Evolutionary conservation across 2,329 filamentous ascomycete species (phyloP).

Genomic region (Emergomyces orientalis): DNA sequence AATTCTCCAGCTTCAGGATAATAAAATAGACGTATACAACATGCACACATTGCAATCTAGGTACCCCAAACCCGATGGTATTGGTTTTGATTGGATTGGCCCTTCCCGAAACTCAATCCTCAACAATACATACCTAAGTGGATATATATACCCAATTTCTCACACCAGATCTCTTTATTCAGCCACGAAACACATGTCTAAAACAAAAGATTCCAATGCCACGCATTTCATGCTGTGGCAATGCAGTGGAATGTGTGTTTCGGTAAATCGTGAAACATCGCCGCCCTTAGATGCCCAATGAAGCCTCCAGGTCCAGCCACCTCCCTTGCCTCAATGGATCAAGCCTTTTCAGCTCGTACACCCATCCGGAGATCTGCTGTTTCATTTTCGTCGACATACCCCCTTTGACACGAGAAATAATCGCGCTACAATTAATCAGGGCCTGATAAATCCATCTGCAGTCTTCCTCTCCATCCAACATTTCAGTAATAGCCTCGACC

Average conservation of each 20-base stretch:
- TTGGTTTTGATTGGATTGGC: background rate
- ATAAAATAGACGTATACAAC: background rate
- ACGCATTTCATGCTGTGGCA: background rate
- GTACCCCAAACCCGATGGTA: background rate
- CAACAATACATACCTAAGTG: background rate
- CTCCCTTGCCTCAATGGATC: conserved; percentile 66
- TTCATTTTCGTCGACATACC: conserved; percentile 36
- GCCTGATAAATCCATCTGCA: conserved; percentile 88
- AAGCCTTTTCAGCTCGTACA: conserved; percentile 56
- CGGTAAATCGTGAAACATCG: conserved; percentile 7
- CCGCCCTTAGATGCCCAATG: conserved; percentile 20
- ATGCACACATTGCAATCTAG: background rate
- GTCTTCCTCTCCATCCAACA: conserved; percentile 56
- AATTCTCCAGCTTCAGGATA: background rate
- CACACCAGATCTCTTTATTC: background rate
- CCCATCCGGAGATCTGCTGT: conserved; percentile 47
- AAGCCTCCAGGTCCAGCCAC: conserved; percentile 61
- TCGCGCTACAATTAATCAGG: conserved; percentile 62
- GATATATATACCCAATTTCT: background rate
- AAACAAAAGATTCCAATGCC: background rate
- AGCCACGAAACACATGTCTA: background rate
- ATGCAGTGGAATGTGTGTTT: background rate
- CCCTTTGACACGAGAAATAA: conserved; percentile 45
- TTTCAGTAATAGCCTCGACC: conserved; percentile 61
- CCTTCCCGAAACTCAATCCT: background rate